Base-by-base conservation (phyloP, 2,329 filamentous ascomycete species). In the Canariomyces notabilis region DNA sequence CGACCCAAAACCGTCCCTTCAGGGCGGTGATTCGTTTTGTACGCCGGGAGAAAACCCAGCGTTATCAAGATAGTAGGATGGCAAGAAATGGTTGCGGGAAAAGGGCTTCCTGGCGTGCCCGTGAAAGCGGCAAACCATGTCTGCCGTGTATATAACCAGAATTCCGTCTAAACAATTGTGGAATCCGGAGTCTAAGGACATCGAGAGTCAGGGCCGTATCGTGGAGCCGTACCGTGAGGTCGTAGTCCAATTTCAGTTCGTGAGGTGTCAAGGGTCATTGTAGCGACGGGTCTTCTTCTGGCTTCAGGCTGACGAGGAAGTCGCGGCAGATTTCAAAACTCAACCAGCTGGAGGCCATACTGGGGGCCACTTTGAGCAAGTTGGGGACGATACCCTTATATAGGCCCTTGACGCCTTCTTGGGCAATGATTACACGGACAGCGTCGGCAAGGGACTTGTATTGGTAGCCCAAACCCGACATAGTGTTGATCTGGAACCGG, bases 331-430 rank as follows among this genome's bases (percentile, higher is more conserved):
- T 72, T 69, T 98, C 93, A 64, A 95, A 98, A 67, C 90, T 96
- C 51, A 97, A 79, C 91, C 93, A 98, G 67, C 88, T 96, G 58
- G 89, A 94, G 14, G 93, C 93, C 91, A 98, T 98, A 65, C 90
- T 97, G 3, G 93, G 93, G 6, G 93, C 91, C 14, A 98, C 93
- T 68, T 98, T 98, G 51, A 98, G 78, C 18, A 98, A 74, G 61
- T 98, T 98, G 0, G 93, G 93, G 14, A 90, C 81, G 56, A 98
- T 91, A 46, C 93, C 93, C 67, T 97, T 98, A 75, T 97, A 98
- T 35, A 98, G 70, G 41, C 93, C 93, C 49, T 76, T 76, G 44
- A 91, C 32, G 22, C 93, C 93, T 69, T 98, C 93, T 58, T 95
- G 82, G 37, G 77, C 69, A 44, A 95, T 66, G 59, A 98, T 98